Conservation (phyloP, 192 early-diverging fungal species). For the Linnemannia exigua region DNA sequence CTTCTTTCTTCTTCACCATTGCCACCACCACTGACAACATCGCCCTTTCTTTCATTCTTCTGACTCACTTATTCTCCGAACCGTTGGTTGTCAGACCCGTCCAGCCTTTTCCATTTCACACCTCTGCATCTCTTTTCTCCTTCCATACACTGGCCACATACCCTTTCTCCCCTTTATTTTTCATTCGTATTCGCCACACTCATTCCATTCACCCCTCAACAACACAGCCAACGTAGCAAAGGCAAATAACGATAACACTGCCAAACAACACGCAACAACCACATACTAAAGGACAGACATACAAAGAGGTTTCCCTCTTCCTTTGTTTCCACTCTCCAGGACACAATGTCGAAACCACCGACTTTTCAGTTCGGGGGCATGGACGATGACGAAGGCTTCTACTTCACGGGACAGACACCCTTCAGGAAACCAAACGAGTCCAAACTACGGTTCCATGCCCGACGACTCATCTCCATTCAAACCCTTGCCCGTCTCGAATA, state of each 20-base stretch:
- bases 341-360: conserved; percentile 29
- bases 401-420: conserved; percentile 56
- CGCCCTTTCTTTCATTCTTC: neutral
- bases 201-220: neutral
- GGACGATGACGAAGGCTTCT: conserved; percentile 56
- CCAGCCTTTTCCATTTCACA: neutral
- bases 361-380: conserved; percentile 42
- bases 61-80: conserved; percentile 6
- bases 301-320: too few relatives aligned
- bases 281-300: too few relatives aligned
- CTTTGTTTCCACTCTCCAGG: neutral
- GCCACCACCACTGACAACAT: neutral
- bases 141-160: neutral
- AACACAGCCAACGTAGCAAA: neutral
- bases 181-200: neutral
- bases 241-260: neutral
- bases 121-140: neutral
- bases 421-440: conserved; percentile 54
- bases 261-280: neutral
- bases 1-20: conserved; percentile 7
- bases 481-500: conserved; percentile 50
- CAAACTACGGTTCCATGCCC: conserved; percentile 31
- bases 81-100: neutral
- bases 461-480: conserved; percentile 47
- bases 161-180: neutral